Conservation (phyloP, 2,329 filamentous ascomycete genomes). For the Remersonia thermophila region DNA sequence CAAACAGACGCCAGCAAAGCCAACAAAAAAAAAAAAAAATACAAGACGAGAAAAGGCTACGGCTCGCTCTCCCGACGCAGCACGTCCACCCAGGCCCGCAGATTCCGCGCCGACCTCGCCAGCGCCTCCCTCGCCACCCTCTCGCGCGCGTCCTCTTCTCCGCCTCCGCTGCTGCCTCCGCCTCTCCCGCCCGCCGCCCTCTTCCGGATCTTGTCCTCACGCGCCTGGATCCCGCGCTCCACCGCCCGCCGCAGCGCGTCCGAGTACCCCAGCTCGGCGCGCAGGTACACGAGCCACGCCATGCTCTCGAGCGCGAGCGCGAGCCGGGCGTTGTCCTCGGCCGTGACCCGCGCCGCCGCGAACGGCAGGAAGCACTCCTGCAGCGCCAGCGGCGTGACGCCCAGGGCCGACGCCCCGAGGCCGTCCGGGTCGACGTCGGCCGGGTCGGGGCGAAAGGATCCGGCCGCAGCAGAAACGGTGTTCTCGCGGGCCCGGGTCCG, state of each 20-base stretch:
- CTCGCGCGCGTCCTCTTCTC: slow-evolving; percentile 24
- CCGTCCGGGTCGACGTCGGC: slow-evolving; percentile 25
- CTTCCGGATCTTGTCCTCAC: slow-evolving; percentile 34
- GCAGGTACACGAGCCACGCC: slow-evolving; percentile 38
- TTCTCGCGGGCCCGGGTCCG: slow-evolving; percentile 32
- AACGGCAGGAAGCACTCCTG: slow-evolving; percentile 52
- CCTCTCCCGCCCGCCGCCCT: background rate
- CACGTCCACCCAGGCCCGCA: slow-evolving; percentile 27
- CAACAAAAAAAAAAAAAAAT: background rate
- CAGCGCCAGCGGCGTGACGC: slow-evolving; percentile 34
- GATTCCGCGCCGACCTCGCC: slow-evolving; percentile 31
- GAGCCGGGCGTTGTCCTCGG: slow-evolving; percentile 61
- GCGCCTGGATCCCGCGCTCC: slow-evolving; percentile 35
- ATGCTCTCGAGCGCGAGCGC: slow-evolving; percentile 56
- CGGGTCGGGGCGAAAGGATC: slow-evolving; percentile 31
- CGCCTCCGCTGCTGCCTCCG: too few species aligned
- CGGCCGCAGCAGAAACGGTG: too few species aligned
- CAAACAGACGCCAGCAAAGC: slow-evolving; percentile 1
- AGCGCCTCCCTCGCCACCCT: slow-evolving; percentile 31
- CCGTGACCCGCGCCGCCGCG: slow-evolving; percentile 46
- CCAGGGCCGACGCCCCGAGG: slow-evolving; percentile 22
- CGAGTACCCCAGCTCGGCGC: slow-evolving; percentile 25
- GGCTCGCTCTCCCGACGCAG: background rate
- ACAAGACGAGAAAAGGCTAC: too few species aligned
- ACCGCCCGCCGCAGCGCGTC: slow-evolving; percentile 27